Conservation (phyloP, 2,329 filamentous ascomycete species). For the Aspergillus hortae region DNA sequence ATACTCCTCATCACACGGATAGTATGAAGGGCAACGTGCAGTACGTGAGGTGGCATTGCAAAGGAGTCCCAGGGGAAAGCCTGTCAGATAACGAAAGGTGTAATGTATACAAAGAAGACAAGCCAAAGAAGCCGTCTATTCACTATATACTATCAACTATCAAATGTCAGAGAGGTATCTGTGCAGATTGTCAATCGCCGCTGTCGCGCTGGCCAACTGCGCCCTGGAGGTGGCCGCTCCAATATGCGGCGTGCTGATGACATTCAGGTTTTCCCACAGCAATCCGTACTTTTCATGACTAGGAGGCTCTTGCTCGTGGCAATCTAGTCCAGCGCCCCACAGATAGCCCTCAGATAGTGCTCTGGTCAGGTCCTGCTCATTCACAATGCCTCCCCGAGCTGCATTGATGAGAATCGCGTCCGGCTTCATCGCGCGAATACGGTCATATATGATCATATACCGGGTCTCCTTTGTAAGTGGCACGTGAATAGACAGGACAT, state of each 20-base stretch:
- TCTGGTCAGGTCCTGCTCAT: conserved; percentile 32
- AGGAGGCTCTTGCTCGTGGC: conserved; percentile 41
- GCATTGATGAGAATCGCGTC: conserved; percentile 41
- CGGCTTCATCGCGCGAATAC: conserved; percentile 36
- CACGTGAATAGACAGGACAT: conserved; percentile 39
- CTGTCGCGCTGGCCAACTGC: conserved; percentile 34
- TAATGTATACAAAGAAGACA: neutral
- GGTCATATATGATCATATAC: conserved; percentile 28
- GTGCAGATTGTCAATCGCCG: conserved; percentile 32
- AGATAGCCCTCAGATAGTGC: conserved; percentile 33
- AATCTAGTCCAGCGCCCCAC: conserved; percentile 41
- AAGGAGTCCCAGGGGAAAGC: conserved; percentile 2
- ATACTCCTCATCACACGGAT: conserved; percentile 40
- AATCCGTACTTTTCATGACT: conserved; percentile 30
- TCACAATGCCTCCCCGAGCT: conserved; percentile 40
- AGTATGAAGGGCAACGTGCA: conserved; percentile 34
- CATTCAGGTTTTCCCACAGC: conserved; percentile 33
- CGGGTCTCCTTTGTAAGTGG: conserved; percentile 34
- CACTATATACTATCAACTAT: neutral
- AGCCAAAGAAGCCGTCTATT: no score
- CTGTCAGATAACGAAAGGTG: neutral
- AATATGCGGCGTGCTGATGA: conserved; percentile 45
- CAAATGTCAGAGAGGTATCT: conserved; percentile 10
- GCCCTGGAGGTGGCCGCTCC: conserved; percentile 44
- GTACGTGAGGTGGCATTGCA: conserved; percentile 16